Base-by-base conservation (phyloP, 2,329 filamentous ascomycete species). In the Colletotrichum sp. region DNA sequence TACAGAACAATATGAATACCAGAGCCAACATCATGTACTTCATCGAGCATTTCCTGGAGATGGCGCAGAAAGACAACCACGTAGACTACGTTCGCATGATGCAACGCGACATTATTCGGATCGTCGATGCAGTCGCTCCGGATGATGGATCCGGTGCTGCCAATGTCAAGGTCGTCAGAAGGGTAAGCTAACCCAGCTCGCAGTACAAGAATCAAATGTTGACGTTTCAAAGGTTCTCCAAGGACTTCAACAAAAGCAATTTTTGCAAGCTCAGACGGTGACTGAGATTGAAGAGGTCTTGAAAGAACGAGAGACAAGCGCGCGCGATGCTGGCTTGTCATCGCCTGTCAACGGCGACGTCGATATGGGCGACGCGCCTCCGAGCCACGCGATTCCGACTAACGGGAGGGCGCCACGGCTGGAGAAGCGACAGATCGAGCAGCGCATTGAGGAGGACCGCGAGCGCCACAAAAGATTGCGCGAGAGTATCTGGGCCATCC, bases 1-100 rank as follows among this genome's bases (percentile, higher is more conserved):
- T 64, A 18, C 79, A 96, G 91, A 98, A 95, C 79, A 96, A 95
- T 79, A 98, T 99, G 94, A 99, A 99, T 85, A 98, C 94, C 67
- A 91, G 96, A 76, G 97, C 97, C 75, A 99, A 99, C 83, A 98
- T 99, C 84, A 98, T 99, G 94, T 99, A 98, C 86, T 99, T 99
- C 85, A 94, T 99, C 82, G 96, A 98, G 82, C 94, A 96, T 79
- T 95, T 99, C 79, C 94, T 97, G 82, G 96, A 98, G 82, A 90
- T 95, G 86, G 94, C 95, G 27, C 90, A 92, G 77, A 94, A 93
- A 78, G 94, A 95, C 78, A 91, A 92, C 77, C 93, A 97, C 79
- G 86, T 91, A 69, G 93, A 95, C 77, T 99, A 98, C 82, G 93
- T 98, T 32, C 92, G 94, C 67, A 98, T 98, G 95, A 95, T 99